Evolutionary conservation across 805 yeast species (phyloP), one percentile per base, ranked within the genome.

Genomic region (Clavispora asparagi): DNA sequence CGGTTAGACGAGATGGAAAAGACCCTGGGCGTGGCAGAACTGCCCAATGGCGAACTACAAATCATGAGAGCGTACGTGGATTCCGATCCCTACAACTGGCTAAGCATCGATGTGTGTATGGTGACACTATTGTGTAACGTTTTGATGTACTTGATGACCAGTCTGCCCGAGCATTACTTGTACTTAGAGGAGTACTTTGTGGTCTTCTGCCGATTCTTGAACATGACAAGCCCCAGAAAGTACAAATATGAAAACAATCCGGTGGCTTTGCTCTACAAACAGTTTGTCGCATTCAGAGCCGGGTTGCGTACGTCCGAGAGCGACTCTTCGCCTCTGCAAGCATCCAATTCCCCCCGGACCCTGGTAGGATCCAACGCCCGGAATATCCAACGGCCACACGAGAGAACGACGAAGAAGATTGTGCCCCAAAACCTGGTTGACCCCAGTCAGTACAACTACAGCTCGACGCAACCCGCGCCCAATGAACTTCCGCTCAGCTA

Each of bases 81-180:
- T 3, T 39, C 39, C 14, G 55, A 47, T 23, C 41, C 35, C 5
- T 53, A 44, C 43, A 44, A 43, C 10, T 42, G 55, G 14, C 51
- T 55, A 7, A 44, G 47, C 40, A 53, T 54, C 50, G 56, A 53
- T 25, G 19, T 47, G 27, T 54, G 56, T 19, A 49, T 53, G 40
- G 43, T 51, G 39, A 51, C 50, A 28, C 42, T 54, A 3, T 42
- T 54, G 39, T 49, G 51, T 6, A 50, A 53, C 13, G 52, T 47
- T 8, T 39, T 51, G 33, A 44, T 54, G 40, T 43, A 52, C 12
- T 46, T 54, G 39, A 54, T 54, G 17, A 49, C 47, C 10, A 47
- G 48, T 30, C 55, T 47, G 30, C 56, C 58, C 7, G 49, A 53
- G 38, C 55, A 54, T 28, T 54, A 54, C 42, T 27, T 48, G 35